Conservation (phyloP, 441 rosid genomes). For the Biscutella laevigata region DNA sequence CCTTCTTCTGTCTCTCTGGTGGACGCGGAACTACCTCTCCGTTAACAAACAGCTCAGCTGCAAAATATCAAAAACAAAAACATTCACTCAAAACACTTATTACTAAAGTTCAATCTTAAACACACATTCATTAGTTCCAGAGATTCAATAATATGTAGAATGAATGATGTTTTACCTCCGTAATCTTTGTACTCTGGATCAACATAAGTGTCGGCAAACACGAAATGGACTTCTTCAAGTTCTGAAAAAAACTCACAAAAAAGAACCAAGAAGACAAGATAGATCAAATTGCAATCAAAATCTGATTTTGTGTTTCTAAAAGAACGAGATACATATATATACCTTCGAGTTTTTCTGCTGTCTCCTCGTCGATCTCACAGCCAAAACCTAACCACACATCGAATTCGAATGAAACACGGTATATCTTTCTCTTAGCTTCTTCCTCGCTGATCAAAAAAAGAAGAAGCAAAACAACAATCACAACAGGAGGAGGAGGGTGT, state of each 20-base stretch:
- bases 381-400: conserved; percentile 90
- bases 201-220: conserved; percentile 79
- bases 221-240: conserved; percentile 70
- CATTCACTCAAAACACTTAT: conserved; percentile 27
- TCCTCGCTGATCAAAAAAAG: conserved; percentile 70
- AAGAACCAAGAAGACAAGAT: conserved; percentile 11
- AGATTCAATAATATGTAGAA: too few relatives aligned
- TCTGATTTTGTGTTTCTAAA: too few relatives aligned
- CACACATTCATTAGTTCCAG: too few relatives aligned
- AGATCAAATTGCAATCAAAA: too few relatives aligned
- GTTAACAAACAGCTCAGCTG: conserved; percentile 80
- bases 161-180: too few relatives aligned
- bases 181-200: conserved; percentile 77
- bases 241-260: conserved; percentile 35
- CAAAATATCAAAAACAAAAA: too few relatives aligned
- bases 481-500: too few relatives aligned
- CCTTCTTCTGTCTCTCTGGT: conserved; percentile 85
- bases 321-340: neutral
- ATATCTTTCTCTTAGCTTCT: conserved; percentile 80
- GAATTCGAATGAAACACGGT: conserved; percentile 81
- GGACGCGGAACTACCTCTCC: conserved; percentile 85
- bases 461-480: neutral
- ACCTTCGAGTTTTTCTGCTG: conserved; percentile 82
- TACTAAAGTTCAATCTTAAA: too few relatives aligned
- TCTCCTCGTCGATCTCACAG: conserved; percentile 86